Evolutionary conservation across 78 protist species (phyloP).

Genomic region (Chrysochromulina parva): DNA sequence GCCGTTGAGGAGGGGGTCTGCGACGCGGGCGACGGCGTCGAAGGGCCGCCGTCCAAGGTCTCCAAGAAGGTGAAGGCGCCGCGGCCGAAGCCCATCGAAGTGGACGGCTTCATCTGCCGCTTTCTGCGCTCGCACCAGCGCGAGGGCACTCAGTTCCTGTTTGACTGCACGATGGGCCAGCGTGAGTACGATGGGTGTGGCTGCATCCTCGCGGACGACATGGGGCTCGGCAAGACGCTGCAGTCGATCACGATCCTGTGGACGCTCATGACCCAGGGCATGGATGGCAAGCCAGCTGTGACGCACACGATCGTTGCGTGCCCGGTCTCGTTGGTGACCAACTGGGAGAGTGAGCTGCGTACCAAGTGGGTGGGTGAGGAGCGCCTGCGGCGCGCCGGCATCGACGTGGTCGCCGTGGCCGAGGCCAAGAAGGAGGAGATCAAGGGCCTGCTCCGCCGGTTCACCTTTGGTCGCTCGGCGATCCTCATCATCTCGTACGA

Average conservation of each 20-base stretch:
- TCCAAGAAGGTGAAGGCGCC: not conserved
- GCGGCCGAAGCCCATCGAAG: not conserved
- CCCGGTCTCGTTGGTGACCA: not conserved
- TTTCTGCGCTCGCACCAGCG: constrained; percentile 33
- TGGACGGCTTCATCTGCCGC: not conserved
- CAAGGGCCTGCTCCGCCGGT: not conserved
- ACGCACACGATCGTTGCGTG: not conserved
- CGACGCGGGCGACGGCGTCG: too few relatives aligned
- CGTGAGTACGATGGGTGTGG: constrained; percentile 5
- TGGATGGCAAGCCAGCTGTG: not conserved
- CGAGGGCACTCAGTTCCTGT: constrained; percentile 44
- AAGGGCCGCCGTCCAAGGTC: not conserved
- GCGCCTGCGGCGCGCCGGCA: not conserved
- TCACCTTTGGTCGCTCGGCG: not conserved
- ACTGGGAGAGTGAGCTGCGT: constrained; percentile 6
- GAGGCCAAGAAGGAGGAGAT: constrained; percentile 14
- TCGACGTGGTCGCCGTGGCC: not conserved
- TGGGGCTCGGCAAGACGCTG: constrained; percentile 45
- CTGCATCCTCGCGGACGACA: constrained; percentile 54
- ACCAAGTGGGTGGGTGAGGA: not conserved
- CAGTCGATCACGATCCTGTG: constrained; percentile 29
- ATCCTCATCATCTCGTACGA: not conserved
- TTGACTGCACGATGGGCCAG: not conserved
- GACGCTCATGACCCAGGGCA: not conserved
- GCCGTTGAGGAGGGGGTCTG: too few relatives aligned